phyloP scores from a whole-genome alignment of 2,329 filamentous ascomycete species.

The Eurotiales sp. region DNA sequence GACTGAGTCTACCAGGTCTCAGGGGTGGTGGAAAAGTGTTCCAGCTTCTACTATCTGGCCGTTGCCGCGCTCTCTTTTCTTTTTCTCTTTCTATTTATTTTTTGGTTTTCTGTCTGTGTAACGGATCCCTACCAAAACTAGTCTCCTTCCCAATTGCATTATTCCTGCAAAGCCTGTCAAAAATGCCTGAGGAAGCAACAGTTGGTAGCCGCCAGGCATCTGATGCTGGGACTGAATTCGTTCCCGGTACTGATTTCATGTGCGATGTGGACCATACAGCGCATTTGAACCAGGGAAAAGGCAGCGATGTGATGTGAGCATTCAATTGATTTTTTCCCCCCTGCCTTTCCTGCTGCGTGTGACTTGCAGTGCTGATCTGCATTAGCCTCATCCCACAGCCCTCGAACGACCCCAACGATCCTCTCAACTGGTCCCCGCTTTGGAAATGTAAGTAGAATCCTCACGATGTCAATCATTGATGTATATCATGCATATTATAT shows the following conservation, averaged over 20 bases:
- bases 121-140: too few species aligned
- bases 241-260: neutral
- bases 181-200: neutral
- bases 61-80: too few species aligned
- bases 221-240: neutral
- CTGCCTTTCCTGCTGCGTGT: too few species aligned
- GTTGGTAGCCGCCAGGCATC: neutral
- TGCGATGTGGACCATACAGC: neutral
- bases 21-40: too few species aligned
- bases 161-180: neutral
- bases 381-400: neutral
- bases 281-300: neutral
- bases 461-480: too few species aligned
- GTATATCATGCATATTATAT: too few species aligned
- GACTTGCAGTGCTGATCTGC: neutral
- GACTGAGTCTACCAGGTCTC: too few species aligned
- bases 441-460: neutral
- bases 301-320: neutral
- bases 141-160: neutral
- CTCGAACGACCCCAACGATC: neutral
- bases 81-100: too few species aligned
- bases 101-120: too few species aligned
- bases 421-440: neutral
- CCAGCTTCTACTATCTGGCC: too few species aligned
- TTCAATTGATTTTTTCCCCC: neutral